Evolutionary conservation across 371 early-diverging fungal species (phyloP).

Genomic region (Conidiobolus incongruus): DNA sequence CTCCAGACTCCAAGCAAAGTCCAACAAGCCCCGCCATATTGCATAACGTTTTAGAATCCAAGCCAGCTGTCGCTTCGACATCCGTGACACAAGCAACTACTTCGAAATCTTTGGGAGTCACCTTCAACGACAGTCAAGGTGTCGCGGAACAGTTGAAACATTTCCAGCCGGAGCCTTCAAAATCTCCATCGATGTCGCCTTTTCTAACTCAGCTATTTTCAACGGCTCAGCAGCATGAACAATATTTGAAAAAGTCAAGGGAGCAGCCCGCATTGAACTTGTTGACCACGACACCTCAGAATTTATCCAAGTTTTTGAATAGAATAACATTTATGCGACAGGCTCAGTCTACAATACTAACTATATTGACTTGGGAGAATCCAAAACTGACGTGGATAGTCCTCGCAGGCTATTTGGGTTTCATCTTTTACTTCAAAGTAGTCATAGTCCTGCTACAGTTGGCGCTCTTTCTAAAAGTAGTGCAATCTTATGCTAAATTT

Average conservation of each 20-base stretch:
- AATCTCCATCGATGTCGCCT: neutral
- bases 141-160: no score
- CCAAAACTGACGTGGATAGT: neutral
- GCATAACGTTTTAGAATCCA: neutral
- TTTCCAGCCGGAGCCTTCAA: neutral
- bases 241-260: neutral
- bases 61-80: neutral
- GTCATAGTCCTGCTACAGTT: neutral
- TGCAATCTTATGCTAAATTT: neutral
- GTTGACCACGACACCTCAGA: slow-evolving; percentile 1
- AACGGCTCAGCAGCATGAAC: neutral
- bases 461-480: neutral
- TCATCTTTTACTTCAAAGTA: neutral
- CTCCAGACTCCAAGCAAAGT: neutral
- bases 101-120: no score
- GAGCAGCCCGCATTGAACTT: neutral
- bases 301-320: neutral
- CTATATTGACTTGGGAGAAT: slow-evolving; percentile 2
- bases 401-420: neutral
- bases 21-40: neutral
- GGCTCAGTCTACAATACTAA: neutral
- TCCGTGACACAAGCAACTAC: neutral
- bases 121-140: no score
- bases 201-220: neutral
- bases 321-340: neutral